Percentiles rank a stretch among this genome's conserved stretches.
phyloP scores from a whole-genome alignment of 345 rosid genomes.

The Hibiscus tridactylites region DNA sequence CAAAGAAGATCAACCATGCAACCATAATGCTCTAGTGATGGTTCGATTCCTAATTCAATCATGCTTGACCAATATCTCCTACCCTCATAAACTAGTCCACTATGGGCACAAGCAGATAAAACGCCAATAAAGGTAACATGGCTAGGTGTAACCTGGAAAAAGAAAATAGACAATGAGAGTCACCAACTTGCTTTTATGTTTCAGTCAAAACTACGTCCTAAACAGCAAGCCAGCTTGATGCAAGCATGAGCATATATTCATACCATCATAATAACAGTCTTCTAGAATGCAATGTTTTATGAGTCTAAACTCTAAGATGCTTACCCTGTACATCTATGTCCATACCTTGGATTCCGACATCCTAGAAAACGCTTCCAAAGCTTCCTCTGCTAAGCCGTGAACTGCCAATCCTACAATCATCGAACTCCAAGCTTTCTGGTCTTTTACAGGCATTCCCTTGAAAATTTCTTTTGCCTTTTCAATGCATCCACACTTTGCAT shows the following conservation, averaged over 20 bases:
- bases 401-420: slow-evolving; percentile 35
- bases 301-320: slow-evolving; percentile 41
- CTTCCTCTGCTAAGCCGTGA: slow-evolving; percentile 35
- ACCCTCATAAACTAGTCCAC: slow-evolving; percentile 37
- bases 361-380: slow-evolving; percentile 24
- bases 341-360: slow-evolving; percentile 27
- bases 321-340: slow-evolving; percentile 61
- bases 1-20: slow-evolving; percentile 47
- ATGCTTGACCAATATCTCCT: slow-evolving; percentile 31
- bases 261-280: slow-evolving; percentile 28
- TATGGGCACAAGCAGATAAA: slow-evolving; percentile 40
- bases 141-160: slow-evolving; percentile 39
- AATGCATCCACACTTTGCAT: slow-evolving; percentile 38
- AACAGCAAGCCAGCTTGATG: slow-evolving; percentile 37
- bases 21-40: slow-evolving; percentile 41
- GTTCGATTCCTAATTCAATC: slow-evolving; percentile 35
- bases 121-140: slow-evolving; percentile 42
- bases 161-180: slow-evolving; percentile 11
- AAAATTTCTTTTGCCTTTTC: slow-evolving; percentile 29
- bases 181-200: slow-evolving; percentile 21
- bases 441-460: slow-evolving; percentile 17
- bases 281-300: slow-evolving; percentile 43
- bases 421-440: slow-evolving; percentile 39
- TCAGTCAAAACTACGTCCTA: slow-evolving; percentile 40
- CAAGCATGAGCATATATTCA: slow-evolving; percentile 30